These are phyloP conservation scores for Colletotrichum karsti DNA, from an alignment of 2,329 filamentous ascomycete species.

Conservation along the genomic window DNA sequence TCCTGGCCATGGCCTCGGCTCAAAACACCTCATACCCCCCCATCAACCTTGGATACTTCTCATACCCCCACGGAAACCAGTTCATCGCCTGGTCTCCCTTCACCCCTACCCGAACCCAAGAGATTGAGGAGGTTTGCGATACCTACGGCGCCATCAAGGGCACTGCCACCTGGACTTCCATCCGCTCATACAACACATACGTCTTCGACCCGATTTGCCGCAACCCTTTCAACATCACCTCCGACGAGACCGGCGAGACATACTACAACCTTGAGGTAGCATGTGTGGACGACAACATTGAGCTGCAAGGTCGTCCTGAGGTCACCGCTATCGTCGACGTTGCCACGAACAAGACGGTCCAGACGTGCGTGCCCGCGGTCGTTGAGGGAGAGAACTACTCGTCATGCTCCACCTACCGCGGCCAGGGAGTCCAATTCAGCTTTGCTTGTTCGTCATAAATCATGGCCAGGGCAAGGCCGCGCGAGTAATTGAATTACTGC, in stretches of 20 bases:
- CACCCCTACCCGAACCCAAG: constrained; percentile 10
- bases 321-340: constrained; percentile 14
- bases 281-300: constrained; percentile 14
- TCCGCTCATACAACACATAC: constrained; percentile 6
- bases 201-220: constrained; percentile 10
- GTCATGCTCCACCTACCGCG: constrained; percentile 48
- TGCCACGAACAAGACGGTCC: background rate
- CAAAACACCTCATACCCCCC: background rate
- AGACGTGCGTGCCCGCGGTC: constrained; percentile 52
- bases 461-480: too few relatives aligned
- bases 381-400: constrained; percentile 89
- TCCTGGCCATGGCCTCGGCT: constrained; percentile 1
- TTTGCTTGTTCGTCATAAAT: background rate
- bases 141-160: background rate
- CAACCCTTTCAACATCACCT: constrained; percentile 23
- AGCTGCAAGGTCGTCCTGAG: background rate
- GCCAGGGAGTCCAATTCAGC: background rate
- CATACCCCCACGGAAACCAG: background rate
- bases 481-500: too few relatives aligned
- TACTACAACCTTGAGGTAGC: constrained; percentile 20
- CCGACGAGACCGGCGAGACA: background rate
- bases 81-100: constrained; percentile 22
- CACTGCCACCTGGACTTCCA: constrained; percentile 1
- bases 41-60: constrained; percentile 14
- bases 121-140: constrained; percentile 4